A percentile compares a stretch with the other conserved stretches of the same genome.
Evolutionary conservation across 2,329 filamentous ascomycete species (phyloP).

Genomic region (Fusarium sp.): DNA sequence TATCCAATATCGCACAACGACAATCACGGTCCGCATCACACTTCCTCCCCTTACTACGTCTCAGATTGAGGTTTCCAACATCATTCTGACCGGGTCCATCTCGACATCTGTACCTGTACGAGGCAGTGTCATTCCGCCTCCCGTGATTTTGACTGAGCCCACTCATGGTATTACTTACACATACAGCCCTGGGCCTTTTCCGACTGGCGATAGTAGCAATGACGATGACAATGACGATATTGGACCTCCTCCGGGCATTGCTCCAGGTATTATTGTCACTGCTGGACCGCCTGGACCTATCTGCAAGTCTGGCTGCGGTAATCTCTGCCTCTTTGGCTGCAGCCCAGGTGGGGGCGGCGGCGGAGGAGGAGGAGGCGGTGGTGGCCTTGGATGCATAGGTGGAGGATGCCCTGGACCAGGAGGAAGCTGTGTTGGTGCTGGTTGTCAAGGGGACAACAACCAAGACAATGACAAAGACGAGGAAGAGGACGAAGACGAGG

Average conservation of each 20-base stretch:
- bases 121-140: conserved; percentile 17
- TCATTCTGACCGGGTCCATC: conserved; percentile 12
- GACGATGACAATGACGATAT: neutral
- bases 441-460: conserved; percentile 6
- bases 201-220: neutral
- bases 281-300: conserved; percentile 11
- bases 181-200: conserved; percentile 15
- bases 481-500: conserved; percentile 12
- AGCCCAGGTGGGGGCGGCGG: conserved; percentile 10
- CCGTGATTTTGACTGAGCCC: conserved; percentile 18
- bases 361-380: conserved; percentile 13
- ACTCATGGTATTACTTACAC: conserved; percentile 21
- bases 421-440: conserved; percentile 17
- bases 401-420: conserved; percentile 12
- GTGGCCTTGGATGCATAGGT: conserved; percentile 11
- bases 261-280: conserved; percentile 12
- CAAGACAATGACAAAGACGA: conserved; percentile 2
- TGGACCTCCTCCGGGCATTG: conserved; percentile 15
- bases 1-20: conserved; percentile 19
- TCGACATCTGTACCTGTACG: conserved; percentile 10
- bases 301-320: conserved; percentile 17
- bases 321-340: conserved; percentile 13
- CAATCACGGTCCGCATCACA: conserved; percentile 25
- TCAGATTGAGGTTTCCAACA: conserved; percentile 20
- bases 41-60: conserved; percentile 19